These are phyloP conservation scores for Penicillium desertorum DNA, from an alignment of 495 filamentous ascomycete genomes.

Conservation along the genomic window DNA sequence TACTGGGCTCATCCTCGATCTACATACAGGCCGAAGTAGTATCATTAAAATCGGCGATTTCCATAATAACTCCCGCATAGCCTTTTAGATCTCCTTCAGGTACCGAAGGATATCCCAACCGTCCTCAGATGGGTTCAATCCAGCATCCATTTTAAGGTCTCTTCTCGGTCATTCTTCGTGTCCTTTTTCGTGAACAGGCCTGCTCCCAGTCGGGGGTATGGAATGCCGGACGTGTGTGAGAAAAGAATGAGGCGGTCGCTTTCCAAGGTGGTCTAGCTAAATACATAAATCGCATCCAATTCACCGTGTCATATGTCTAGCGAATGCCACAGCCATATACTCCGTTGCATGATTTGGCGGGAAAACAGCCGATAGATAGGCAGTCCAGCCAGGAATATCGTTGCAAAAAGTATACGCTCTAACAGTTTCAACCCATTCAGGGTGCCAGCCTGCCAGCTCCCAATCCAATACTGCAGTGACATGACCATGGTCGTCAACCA, in stretches of 20 bases:
- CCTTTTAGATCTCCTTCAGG: not conserved
- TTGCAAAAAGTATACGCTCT: constrained; percentile 3
- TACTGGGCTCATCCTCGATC: not conserved
- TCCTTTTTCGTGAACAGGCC: not conserved
- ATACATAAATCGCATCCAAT: not conserved
- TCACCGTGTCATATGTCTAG: not conserved
- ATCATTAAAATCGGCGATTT: not conserved
- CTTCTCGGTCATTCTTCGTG: not conserved
- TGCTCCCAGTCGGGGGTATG: not conserved
- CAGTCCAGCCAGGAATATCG: constrained; percentile 5
- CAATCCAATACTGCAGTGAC: constrained; percentile 8
- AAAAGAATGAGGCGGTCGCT: not conserved
- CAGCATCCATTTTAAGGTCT: not conserved
- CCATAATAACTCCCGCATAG: not conserved
- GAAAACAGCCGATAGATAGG: constrained; percentile 2
- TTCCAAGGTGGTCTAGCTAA: not conserved
- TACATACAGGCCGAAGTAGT: not conserved
- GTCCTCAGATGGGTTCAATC: not conserved
- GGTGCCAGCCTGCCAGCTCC: constrained; percentile 6
- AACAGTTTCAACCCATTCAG: constrained; percentile 4
- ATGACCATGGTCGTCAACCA: constrained; percentile 4
- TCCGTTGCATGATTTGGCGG: constrained; percentile 5
- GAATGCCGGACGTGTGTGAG: not conserved
- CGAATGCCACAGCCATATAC: constrained; percentile 6
- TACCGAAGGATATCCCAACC: not conserved